Base-by-base conservation (phyloP, 2,329 filamentous ascomycete species). In the Didymella keratinophila region DNA sequence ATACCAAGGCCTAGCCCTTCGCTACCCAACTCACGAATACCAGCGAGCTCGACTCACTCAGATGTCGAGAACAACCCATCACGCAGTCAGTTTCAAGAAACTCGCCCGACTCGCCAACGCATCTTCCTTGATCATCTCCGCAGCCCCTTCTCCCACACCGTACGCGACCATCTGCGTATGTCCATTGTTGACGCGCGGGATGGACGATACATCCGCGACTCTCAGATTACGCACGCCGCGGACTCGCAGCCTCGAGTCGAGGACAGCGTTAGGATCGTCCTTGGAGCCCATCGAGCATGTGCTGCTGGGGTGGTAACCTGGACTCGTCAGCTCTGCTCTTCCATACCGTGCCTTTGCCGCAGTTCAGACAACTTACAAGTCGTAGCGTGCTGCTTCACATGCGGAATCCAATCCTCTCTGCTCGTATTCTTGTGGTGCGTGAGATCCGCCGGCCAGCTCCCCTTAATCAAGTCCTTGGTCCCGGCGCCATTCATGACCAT, bases 391-490 rank as follows among this genome's bases (percentile, higher is more conserved):
- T 87, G 75, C 66, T 80, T 83, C 6, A 88, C 82, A 64, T 83
- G 83, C 0, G 80, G 78, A 34, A 83, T 76, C 86, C 86, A 88
- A 39, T 88, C 79, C 65, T 87, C 83, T 14, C 85, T 78, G 0
- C 76, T 82, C 52, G 77, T 84, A 67, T 81, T 80, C 47, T 70
- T 72, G 70, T 87, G 84, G 61, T 88, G 86, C 1, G 68, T 78
- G 42, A 81, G 67, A 28, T 81, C 76, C 14, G 75, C 64, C 0
- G 86, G 86, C 86, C 86, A 89, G 11, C 83, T 81, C 0, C 86
- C 86, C 65, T 86, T 86, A 12, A 87, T 79, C 6, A 88, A 76
- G 52, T 83, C 80, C 70, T 81, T 86, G 1, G 86, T 89, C 0
- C 84, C 86, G 1, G 77, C 76, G 0, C 86, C 86, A 16, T 84